Evolutionary conservation across 768 basidiomycete genomes (phyloP), one percentile per base, ranked within the genome.

Genomic region (Psilocybe cyanescens): DNA sequence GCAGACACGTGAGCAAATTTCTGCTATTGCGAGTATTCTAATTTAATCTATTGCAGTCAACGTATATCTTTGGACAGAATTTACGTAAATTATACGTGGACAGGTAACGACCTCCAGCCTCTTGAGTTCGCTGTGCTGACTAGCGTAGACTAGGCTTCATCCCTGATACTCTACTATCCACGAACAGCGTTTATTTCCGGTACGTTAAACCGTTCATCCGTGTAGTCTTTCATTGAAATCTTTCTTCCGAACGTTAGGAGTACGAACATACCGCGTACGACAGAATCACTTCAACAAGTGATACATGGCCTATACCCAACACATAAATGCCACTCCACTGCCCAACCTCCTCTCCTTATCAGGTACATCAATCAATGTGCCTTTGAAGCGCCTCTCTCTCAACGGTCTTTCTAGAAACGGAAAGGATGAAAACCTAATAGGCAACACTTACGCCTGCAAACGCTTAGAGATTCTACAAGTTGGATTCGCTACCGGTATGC

Each of bases 181-280:
- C 76, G 35, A 74, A 76, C 9, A 73, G 80, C 55, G 79, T 80
- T 28, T 91, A 91, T 71, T 88, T 91, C 65, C 79, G 90, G 81
- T 85, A 33, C 9, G 55, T 53, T 35, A 9, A 33, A 29, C 16
- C 11, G 14, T 4, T 8, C 35, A 35, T 29, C 4, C 17, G 30
- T n/a, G 11, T 50, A 24, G 45, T 7, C 41, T 45, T 30, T 53
- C 46, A 50, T 37, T 51, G 1, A 33, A 14, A 17, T 19, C 11
- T 4, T 5, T 44, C 41, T 44, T 44, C 11, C 44, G 37, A 12
- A 8, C 53, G 14, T 12, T n/a, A 87, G 88, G 50, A 89, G 85
- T 14, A 94, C 92, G 2, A 89, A 91, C 68, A 85, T 94, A 71
- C 84, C 91, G 0, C 80, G 92, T 35, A 93, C 91, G 4, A 86